A percentile compares a stretch with the other conserved stretches of the same genome.
Conservation (phyloP, 2,329 filamentous ascomycete species). For the Geosmithia flava region DNA sequence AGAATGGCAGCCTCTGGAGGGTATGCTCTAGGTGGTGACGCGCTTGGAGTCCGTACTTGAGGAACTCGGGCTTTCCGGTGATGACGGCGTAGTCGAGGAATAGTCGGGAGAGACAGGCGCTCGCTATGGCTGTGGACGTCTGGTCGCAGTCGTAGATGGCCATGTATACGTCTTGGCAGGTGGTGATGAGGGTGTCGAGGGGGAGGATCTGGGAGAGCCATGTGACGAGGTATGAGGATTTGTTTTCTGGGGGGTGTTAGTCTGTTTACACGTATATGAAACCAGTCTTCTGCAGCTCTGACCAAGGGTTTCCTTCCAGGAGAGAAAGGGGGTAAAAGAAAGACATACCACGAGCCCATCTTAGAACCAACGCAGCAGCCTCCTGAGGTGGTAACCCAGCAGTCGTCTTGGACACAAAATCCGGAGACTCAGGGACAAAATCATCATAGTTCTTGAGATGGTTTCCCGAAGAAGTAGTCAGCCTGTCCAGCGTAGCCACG, state of each 20-base stretch:
- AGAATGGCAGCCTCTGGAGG: constrained; percentile 14
- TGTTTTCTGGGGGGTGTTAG: neutral
- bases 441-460: too few relatives aligned
- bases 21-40: constrained; percentile 12
- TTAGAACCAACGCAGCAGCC: neutral
- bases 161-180: constrained; percentile 21
- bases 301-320: too few relatives aligned
- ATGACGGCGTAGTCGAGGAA: constrained; percentile 17
- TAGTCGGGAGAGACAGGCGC: constrained; percentile 19
- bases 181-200: constrained; percentile 13
- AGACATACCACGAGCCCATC: neutral
- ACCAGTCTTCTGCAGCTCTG: too few relatives aligned
- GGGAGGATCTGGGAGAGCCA: constrained; percentile 20
- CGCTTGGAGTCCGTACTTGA: constrained; percentile 11
- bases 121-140: constrained; percentile 19
- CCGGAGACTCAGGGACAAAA: too few relatives aligned
- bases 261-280: too few relatives aligned
- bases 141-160: constrained; percentile 16
- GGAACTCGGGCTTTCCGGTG: constrained; percentile 9
- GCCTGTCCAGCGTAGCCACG: too few relatives aligned
- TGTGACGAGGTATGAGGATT: constrained; percentile 6
- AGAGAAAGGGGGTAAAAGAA: neutral
- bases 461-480: too few relatives aligned
- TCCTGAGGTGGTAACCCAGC: neutral
- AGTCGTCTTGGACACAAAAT: too few relatives aligned